phyloP scores from a whole-genome alignment of 768 basidiomycete species.

The Macrolepiota fuliginosa region DNA sequence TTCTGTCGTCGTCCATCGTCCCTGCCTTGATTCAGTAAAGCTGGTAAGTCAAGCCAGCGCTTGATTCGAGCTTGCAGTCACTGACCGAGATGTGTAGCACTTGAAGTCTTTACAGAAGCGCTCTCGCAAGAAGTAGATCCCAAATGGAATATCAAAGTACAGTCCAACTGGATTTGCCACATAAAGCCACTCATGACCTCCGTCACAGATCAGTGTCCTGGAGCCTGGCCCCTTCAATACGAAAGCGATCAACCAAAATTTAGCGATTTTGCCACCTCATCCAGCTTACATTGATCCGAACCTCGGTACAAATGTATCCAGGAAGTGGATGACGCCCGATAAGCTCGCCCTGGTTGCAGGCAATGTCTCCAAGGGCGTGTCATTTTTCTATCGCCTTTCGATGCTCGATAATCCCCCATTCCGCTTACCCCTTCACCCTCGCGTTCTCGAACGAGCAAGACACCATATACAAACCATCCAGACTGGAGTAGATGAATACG shows the following conservation, averaged over 20 bases:
- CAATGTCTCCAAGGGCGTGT: not conserved
- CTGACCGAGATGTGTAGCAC: conserved; percentile 21
- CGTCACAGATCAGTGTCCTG: conserved; percentile 16
- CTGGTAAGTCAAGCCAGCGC: not conserved
- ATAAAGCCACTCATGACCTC: not conserved
- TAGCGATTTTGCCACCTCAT: conserved; percentile 12
- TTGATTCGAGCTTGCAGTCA: not conserved
- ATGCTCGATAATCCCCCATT: conserved; percentile 6
- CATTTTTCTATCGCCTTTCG: conserved; percentile 6
- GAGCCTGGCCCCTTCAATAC: conserved; percentile 20
- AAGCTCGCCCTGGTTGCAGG: not conserved
- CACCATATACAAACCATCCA: not conserved
- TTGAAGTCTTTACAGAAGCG: conserved; percentile 37
- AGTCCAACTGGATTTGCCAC: not conserved
- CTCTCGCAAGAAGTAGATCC: conserved; percentile 40
- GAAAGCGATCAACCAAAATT: conserved; percentile 13
- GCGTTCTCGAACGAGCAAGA: not conserved
- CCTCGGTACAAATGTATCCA: conserved; percentile 9
- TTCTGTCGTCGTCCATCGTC: not conserved
- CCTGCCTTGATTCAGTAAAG: conserved; percentile 16
- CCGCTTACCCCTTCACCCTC: conserved; percentile 5
- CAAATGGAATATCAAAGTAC: conserved; percentile 46
- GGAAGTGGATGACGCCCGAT: conserved; percentile 8
- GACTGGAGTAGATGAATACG: conserved; percentile 1
- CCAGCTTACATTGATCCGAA: conserved; percentile 20